A percentile compares a stretch with the other conserved stretches of the same genome.
Evolutionary conservation across 148 eudicot genomes (phyloP).

Genomic region (Silene uniflora): DNA sequence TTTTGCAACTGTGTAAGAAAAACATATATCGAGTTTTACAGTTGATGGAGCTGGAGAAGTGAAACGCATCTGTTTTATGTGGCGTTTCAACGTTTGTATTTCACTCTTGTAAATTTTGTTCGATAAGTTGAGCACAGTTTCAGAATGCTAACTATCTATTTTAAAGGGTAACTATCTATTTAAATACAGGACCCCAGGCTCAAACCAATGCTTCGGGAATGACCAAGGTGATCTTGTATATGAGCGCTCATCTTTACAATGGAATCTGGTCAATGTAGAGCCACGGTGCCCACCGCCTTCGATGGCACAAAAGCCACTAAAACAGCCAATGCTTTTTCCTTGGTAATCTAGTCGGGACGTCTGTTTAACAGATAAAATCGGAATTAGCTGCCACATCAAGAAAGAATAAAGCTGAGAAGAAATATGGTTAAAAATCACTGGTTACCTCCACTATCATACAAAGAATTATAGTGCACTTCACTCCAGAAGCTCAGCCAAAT

Average conservation of each 20-base stretch:
- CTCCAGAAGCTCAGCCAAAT: slow-evolving; percentile 90
- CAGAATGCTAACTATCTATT: too few relatives aligned
- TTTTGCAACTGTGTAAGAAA: background rate
- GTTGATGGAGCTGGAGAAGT: background rate
- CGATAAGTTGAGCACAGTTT: background rate
- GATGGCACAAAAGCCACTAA: slow-evolving; percentile 18
- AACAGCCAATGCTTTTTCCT: slow-evolving; percentile 71
- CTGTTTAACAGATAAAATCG: slow-evolving; percentile 23
- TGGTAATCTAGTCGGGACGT: slow-evolving; percentile 52
- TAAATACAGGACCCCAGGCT: background rate
- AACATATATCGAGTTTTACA: too few relatives aligned
- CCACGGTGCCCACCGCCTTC: background rate
- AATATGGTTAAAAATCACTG: background rate
- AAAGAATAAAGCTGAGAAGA: background rate
- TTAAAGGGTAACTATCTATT: background rate
- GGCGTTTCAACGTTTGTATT: background rate
- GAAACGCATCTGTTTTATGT: background rate
- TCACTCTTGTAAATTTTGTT: background rate
- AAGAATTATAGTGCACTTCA: slow-evolving; percentile 74
- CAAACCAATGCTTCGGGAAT: background rate
- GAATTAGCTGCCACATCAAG: background rate
- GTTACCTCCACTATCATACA: slow-evolving; percentile 66
- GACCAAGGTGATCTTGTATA: background rate
- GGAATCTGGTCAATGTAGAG: background rate
- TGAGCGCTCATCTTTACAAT: slow-evolving; percentile 1